Evolutionary conservation across 768 basidiomycete genomes (phyloP), one percentile per base, ranked within the genome.

Genomic region (Pleurotus salmoneostramineus): DNA sequence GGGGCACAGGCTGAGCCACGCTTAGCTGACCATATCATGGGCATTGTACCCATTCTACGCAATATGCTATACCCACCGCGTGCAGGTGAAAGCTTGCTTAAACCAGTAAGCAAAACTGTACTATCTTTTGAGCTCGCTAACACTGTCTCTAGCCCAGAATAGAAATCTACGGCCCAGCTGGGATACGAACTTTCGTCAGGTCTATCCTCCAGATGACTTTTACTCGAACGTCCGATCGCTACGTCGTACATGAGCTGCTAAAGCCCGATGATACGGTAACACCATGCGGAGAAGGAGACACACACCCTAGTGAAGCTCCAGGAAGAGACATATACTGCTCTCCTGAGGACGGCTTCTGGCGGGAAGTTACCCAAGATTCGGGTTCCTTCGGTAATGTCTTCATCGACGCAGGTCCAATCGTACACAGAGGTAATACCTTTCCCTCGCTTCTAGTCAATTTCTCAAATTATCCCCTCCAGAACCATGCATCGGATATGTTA

Each of bases 371-470:
- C 0, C 62, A 68, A 46, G 74, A 71, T 2, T 69, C 69, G 3
- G 21, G 21, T 27, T 27, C 21, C 21, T 27, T 27, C 43, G 77
- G 81, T 31, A 67, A 75, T 27, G 73, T 86, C 27, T 60, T 74
- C n/a, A 81, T 90, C 7, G 83, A 88, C 65, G 93, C 89, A 14
- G 90, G 87, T 0, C 87, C 88, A 1, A 88, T 95, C 52, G 63
- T 73, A 35, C 93, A 95, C 68, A 81, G 91, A 71, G 86, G 91
- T n/a, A n/a, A n/a, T n/a, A n/a, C n/a, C n/a, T n/a, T n/a, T n/a
- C n/a, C n/a, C n/a, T n/a, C n/a, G n/a, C n/a, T n/a, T n/a, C n/a
- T n/a, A n/a, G n/a, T n/a, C n/a, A n/a, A n/a, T n/a, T 49, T 45
- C 36, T 17, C 10, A 32, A 48, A 32, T 5, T 57, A 35, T 50